These are phyloP conservation scores for Aspergillus sp. DNA, from an alignment of 2,329 filamentous ascomycete species.

Conservation along the genomic window DNA sequence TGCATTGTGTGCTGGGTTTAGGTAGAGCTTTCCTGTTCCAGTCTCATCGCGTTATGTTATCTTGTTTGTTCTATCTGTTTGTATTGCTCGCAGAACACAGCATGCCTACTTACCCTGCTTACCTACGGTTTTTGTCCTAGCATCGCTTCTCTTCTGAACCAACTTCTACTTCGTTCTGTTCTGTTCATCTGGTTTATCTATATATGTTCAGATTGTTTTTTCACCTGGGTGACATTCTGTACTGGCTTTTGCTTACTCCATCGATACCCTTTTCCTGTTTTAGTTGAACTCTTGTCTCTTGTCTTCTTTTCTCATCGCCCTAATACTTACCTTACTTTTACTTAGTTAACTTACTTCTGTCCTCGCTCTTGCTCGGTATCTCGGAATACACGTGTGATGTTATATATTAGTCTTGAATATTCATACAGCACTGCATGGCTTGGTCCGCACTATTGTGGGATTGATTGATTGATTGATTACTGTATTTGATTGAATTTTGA, in stretches of 20 bases:
- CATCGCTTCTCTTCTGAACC: not conserved
- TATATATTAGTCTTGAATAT: not conserved
- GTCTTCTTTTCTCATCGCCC: not conserved
- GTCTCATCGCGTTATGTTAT: not conserved
- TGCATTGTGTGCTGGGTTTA: not conserved
- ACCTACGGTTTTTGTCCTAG: not conserved
- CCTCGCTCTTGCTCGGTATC: not conserved
- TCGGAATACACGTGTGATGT: not conserved
- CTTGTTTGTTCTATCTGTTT: not conserved
- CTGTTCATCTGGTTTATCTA: not conserved
- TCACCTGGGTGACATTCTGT: slow-evolving; percentile 14
- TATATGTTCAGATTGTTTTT: slow-evolving; percentile 1
- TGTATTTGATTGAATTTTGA: too few relatives aligned
- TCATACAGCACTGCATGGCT: not conserved
- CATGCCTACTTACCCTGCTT: not conserved
- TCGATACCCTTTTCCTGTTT: slow-evolving; percentile 36
- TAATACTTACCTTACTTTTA: slow-evolving; percentile 13
- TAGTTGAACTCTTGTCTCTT: not conserved
- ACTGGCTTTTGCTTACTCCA: slow-evolving; percentile 15
- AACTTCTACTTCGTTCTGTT: not conserved
- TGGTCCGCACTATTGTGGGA: not conserved
- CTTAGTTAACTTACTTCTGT: not conserved
- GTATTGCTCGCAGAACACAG: not conserved
- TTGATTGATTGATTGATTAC: not conserved
- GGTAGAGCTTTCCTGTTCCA: not conserved